Percentiles rank a stretch among this genome's conserved stretches.
Evolutionary conservation across 805 yeast species (phyloP).

Genomic region (Metschnikowia kunwiensis): DNA sequence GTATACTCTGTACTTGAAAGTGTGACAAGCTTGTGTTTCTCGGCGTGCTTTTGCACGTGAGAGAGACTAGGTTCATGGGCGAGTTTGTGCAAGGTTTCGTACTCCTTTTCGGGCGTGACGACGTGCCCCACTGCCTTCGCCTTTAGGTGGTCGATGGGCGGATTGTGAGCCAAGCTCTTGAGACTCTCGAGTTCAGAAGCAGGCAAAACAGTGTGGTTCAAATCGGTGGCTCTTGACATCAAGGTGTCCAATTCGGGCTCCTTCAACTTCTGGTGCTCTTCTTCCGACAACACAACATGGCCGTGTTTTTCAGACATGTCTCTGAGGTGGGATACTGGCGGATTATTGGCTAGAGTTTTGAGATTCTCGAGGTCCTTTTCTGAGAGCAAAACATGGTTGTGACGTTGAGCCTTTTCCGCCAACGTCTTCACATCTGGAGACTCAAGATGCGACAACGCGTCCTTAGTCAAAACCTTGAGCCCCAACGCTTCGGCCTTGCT

Average conservation of each 20-base stretch:
- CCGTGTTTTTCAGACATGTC: conserved; percentile 13
- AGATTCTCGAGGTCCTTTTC: conserved; percentile 5
- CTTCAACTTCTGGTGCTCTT: conserved; percentile 10
- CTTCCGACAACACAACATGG: conserved; percentile 11
- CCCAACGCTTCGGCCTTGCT: conserved; percentile 9
- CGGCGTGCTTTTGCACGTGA: conserved; percentile 35
- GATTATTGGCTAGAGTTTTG: conserved; percentile 17
- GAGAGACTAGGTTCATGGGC: conserved; percentile 24
- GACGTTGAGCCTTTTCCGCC: conserved; percentile 7
- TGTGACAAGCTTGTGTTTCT: conserved; percentile 29
- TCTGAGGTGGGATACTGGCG: conserved; percentile 22
- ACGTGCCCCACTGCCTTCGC: conserved; percentile 19
- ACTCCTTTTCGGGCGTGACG: conserved; percentile 19
- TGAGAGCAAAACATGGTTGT: conserved; percentile 12
- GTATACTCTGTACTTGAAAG: conserved; percentile 33
- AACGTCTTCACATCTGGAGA: conserved; percentile 14
- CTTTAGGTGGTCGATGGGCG: conserved; percentile 16
- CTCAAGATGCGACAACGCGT: conserved; percentile 9
- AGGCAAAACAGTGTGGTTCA: conserved; percentile 6
- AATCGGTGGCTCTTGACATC: conserved; percentile 2
- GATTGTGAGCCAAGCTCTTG: conserved; percentile 11
- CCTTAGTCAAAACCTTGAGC: conserved; percentile 5
- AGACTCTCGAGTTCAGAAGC: conserved; percentile 6
- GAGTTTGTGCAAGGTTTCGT: conserved; percentile 12
- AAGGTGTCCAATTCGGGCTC: conserved; percentile 10